Base-by-base conservation (phyloP, 2,329 filamentous ascomycete species). In the Neofusicoccum ribis region DNA sequence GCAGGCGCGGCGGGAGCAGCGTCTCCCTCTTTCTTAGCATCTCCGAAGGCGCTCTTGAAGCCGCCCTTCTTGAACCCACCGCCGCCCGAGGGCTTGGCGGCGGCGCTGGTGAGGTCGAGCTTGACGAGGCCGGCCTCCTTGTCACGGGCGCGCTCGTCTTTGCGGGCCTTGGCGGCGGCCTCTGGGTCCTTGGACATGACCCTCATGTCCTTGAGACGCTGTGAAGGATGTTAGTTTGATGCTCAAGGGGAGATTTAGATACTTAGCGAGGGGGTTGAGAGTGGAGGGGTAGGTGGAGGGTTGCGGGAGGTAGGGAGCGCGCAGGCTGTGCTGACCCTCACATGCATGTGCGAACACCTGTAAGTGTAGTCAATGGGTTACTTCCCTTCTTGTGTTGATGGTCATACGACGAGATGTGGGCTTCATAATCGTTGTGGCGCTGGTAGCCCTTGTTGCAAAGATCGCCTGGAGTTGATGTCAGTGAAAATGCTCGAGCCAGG, bases 371-470 rank as follows among this genome's bases (percentile, higher is more conserved):
- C 56, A 60, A 60, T 27, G n/a, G 56, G 50, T 31, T 37, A 37
- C 51, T 70, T 65, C 83, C 80, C 81, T 96, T 93, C 77, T 93
- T 93, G 79, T 99, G 95, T 71, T 91, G 91, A 79, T 99, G 95
- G 75, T 98, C 95, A 78, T 98, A 98, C 72, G 91, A 95, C 68
- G 89, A 89, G 65, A 97, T 91, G 77, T 99, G 95, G 7, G 93
- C 90, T 78, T 98, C 94, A 77, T 96, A 97, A 77, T 98, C 94
- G 75, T 96, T 94, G 85, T 96, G 94, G 64, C 95, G 92, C 1
- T 89, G 88, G 80, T 98, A 99, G 72, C 93, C 94, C 80, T 98
- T 98, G 69, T 90, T 88, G 82, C 95, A 98, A 63, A 98, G 86
- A 46, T 89, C 86, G 82, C 88, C 83, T 83, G 65, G 72, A 66